Conservation (phyloP, 1,139 yeast genomes). For the Debaryomyces nepalensis region DNA sequence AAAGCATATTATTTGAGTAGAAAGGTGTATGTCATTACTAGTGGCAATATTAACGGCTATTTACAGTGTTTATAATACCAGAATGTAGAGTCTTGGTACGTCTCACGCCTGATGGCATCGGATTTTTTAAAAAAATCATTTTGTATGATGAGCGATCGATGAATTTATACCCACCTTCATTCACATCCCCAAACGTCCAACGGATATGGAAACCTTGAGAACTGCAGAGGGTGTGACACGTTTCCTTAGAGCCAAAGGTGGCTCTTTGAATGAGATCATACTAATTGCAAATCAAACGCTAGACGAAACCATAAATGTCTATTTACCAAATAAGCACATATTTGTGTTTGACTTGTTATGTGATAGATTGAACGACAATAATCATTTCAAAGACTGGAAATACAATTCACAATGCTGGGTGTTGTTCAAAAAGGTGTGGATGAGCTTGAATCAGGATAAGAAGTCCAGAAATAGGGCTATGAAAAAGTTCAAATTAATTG, state of each 20-base stretch:
- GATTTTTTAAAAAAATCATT: slow-evolving; percentile 5
- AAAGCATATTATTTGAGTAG: too few relatives aligned
- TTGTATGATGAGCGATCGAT: slow-evolving; percentile 1
- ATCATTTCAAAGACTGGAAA: slow-evolving; percentile 47
- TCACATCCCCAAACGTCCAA: slow-evolving; percentile 1
- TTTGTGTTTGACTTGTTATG: slow-evolving; percentile 70
- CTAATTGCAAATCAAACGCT: slow-evolving; percentile 46
- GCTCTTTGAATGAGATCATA: slow-evolving; percentile 48
- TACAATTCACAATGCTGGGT: slow-evolving; percentile 49
- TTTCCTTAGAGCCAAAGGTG: slow-evolving; percentile 61
- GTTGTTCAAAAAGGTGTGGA: slow-evolving; percentile 50
- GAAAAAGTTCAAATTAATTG: slow-evolving; percentile 36
- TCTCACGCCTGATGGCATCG: slow-evolving; percentile 8
- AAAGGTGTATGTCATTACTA: too few relatives aligned
- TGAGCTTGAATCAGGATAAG: slow-evolving; percentile 21
- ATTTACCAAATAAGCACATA: slow-evolving; percentile 62
- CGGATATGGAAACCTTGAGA: slow-evolving; percentile 27
- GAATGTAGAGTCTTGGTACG: not conserved
- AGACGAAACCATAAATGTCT: slow-evolving; percentile 41
- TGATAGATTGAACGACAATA: slow-evolving; percentile 63
- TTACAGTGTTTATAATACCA: not conserved
- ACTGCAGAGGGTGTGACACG: slow-evolving; percentile 69
- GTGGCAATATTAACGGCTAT: too few relatives aligned
- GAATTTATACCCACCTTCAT: not conserved
- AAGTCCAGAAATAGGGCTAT: slow-evolving; percentile 35